Evolutionary conservation across 2,329 filamentous ascomycete species (phyloP).

Genomic region (Xylaria sp.): DNA sequence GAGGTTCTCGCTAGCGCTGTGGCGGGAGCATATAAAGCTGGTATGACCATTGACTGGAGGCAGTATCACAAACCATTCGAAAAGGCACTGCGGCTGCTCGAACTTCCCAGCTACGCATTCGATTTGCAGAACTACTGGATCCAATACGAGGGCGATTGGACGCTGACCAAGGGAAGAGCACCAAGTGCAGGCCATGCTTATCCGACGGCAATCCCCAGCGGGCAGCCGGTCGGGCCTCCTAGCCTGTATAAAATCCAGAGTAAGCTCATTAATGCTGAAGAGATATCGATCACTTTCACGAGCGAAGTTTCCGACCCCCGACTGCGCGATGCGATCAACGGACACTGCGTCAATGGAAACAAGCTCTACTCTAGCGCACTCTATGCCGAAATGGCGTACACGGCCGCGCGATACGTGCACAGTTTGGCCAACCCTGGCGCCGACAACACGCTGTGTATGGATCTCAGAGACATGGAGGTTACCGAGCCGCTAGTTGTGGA

Average conservation of each 20-base stretch:
- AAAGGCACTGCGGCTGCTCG: slow-evolving; percentile 25
- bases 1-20: neutral
- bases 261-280: slow-evolving; percentile 18
- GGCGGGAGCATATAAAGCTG: slow-evolving; percentile 11
- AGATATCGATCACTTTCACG: slow-evolving; percentile 30
- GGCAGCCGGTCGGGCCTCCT: neutral
- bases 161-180: slow-evolving; percentile 17
- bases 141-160: slow-evolving; percentile 35
- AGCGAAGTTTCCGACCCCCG: slow-evolving; percentile 28
- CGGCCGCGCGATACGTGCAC: slow-evolving; percentile 39
- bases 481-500: neutral
- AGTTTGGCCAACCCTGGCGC: slow-evolving; percentile 12
- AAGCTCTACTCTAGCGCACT: slow-evolving; percentile 40
- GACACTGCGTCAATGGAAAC: slow-evolving; percentile 43
- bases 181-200: neutral
- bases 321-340: slow-evolving; percentile 28
- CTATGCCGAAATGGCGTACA: slow-evolving; percentile 43
- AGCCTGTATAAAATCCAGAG: slow-evolving; percentile 1
- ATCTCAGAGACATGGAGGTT: slow-evolving; percentile 38
- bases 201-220: neutral
- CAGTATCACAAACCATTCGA: slow-evolving; percentile 34
- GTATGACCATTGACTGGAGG: slow-evolving; percentile 30
- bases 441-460: slow-evolving; percentile 16
- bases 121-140: slow-evolving; percentile 41
- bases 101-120: slow-evolving; percentile 36